Conservation (phyloP, 345 rosid species). For the Erucastrum elatum region DNA sequence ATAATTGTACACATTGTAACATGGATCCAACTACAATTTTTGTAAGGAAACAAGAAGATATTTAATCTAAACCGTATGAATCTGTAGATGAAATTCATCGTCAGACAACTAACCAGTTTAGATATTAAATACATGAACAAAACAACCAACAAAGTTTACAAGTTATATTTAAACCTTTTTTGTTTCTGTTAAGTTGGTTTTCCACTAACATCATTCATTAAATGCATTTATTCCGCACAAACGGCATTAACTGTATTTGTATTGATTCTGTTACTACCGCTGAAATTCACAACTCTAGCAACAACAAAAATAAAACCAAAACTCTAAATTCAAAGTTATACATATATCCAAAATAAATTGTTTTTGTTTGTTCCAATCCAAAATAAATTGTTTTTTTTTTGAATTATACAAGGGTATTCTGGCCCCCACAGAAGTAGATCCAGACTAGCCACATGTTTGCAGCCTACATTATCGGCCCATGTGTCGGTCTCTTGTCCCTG, state of each 20-base stretch:
- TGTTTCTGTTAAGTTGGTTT: neutral
- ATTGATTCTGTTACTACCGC: slow-evolving; percentile 3
- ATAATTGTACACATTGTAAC: neutral
- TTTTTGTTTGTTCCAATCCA: too few relatives aligned
- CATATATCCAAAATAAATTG: neutral
- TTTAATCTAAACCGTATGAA: neutral
- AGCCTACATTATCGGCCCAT: too few relatives aligned
- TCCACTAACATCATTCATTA: slow-evolving; percentile 10
- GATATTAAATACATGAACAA: slow-evolving; percentile 7
- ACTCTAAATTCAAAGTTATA: neutral
- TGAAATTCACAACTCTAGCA: neutral
- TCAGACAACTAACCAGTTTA: neutral
- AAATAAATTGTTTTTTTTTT: too few relatives aligned
- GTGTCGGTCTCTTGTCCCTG: too few relatives aligned
- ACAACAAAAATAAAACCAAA: neutral
- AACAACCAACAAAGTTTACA: neutral
- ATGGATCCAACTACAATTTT: neutral
- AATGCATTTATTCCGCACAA: slow-evolving; percentile 10
- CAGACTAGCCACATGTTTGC: too few relatives aligned
- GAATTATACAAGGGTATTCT: too few relatives aligned
- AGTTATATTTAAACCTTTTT: neutral
- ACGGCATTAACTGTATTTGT: neutral
- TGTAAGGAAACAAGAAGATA: neutral
- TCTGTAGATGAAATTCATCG: neutral
- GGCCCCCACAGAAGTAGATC: too few relatives aligned